These are phyloP conservation scores for Ophiostoma populinum DNA, from an alignment of 2,329 filamentous ascomycete genomes.

Conservation along the genomic window DNA sequence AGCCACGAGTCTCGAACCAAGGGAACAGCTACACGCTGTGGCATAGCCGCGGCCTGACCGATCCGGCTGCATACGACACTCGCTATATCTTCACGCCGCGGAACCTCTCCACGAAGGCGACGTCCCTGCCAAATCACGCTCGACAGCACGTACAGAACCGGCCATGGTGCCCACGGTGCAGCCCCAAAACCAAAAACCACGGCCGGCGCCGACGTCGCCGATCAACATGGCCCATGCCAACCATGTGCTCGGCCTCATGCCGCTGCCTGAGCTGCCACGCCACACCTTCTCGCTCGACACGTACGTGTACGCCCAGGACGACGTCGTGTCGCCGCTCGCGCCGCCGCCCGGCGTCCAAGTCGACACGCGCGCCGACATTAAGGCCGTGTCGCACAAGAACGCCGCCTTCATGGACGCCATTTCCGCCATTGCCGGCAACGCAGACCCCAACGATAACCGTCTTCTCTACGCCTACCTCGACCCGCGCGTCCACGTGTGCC, in stretches of 20 bases:
- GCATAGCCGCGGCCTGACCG: no score
- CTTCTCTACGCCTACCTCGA: slow-evolving; percentile 27
- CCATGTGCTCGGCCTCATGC: no score
- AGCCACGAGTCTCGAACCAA: no score
- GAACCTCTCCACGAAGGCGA: no score
- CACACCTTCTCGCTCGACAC: slow-evolving; percentile 11
- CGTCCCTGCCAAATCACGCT: no score
- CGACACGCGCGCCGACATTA: slow-evolving; percentile 6
- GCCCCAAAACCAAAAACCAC: neutral
- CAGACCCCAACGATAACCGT: neutral
- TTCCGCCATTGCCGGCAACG: neutral
- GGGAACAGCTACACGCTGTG: no score
- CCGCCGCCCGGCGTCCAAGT: slow-evolving; percentile 12
- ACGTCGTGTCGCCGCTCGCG: slow-evolving; percentile 8
- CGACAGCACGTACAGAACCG: no score
- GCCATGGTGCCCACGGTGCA: no score
- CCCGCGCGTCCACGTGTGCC: slow-evolving; percentile 30
- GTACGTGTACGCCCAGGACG: slow-evolving; percentile 15
- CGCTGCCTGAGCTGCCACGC: neutral
- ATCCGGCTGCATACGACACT: no score
- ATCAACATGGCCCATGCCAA: neutral
- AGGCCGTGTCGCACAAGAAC: neutral
- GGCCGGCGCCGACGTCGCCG: no score
- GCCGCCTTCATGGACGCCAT: neutral
- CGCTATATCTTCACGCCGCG: no score